Conservation (phyloP, 2,329 filamentous ascomycete species). For the Pseudogymnoascus sp. region DNA sequence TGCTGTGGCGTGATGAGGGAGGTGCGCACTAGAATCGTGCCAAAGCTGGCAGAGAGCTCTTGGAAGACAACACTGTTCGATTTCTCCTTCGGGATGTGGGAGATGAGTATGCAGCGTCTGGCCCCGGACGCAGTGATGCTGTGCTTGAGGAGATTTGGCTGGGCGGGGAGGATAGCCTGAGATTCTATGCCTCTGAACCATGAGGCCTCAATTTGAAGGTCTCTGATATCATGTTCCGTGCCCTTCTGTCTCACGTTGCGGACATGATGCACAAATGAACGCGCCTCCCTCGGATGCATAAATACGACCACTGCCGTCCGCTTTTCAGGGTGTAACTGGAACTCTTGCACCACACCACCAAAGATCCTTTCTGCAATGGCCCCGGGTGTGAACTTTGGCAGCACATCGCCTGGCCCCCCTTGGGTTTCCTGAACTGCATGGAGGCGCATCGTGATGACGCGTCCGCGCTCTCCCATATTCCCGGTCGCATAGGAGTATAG, state of each 20-base stretch:
- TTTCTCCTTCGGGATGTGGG: background rate
- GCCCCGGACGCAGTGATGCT: background rate
- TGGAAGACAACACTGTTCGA: background rate
- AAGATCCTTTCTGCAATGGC: conserved; percentile 6
- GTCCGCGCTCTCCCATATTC: background rate
- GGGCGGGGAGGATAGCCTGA: background rate
- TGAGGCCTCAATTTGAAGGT: conserved; percentile 10
- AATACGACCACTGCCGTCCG: conserved; percentile 10
- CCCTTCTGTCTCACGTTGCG: background rate
- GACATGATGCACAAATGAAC: conserved; percentile 8
- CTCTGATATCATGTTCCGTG: conserved; percentile 8
- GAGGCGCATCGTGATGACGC: conserved; percentile 7
- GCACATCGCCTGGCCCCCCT: background rate
- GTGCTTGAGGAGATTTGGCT: background rate
- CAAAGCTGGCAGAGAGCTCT: background rate
- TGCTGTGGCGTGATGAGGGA: background rate
- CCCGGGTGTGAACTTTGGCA: conserved; percentile 7
- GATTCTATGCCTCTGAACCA: background rate
- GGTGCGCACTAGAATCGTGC: background rate
- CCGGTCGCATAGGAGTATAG: background rate
- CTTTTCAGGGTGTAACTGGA: conserved; percentile 7
- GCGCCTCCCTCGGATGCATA: conserved; percentile 4
- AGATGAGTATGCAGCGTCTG: background rate
- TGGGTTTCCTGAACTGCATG: background rate
- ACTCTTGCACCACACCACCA: conserved; percentile 10